Base-by-base conservation (phyloP, 305 asterid species). In the Rubia peregrina region DNA sequence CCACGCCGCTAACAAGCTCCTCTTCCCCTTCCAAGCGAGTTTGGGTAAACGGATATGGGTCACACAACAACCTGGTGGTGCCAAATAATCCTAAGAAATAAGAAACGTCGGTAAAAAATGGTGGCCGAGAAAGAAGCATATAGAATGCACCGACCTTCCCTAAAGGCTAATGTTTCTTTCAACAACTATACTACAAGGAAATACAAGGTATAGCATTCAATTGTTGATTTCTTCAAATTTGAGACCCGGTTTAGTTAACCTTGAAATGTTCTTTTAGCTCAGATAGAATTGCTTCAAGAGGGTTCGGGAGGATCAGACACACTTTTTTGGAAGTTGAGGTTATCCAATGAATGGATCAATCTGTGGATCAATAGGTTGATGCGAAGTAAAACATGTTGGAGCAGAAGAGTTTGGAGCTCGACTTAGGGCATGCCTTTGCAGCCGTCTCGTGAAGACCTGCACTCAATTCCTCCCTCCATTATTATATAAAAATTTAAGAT, bases 251-350 rank as follows among this genome's bases (percentile, higher is more conserved):
- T 33, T 36, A 51, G 4, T 56, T 16, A 48, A 48, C 7, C 30
- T 51, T 0, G 30, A 33, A 41, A 33, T 51, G 56, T 16, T 26
- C 72, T 66, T 3, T 36, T 78, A 93, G 98, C 91, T 93, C 63
- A 83, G 96, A 78, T 94, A 93, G 72, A 93, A 86, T 80, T 93
- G 98, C 77, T 85, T 84, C 82, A 85, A 75, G 82, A 88, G 97
- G 80, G 87, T 89, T 48, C 89, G 90, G 38, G 89, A 89, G 80
- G 91, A 89, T 83, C 85, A 94, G 63, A 69, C 78, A 68, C 89
- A 21, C 83, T 93, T 86, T 91, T 93, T 67, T 93, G 98, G 96
- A 84, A 84, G 72, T 73, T 84, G 81, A 89, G 96, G 75, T 82
- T 81, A 67, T 76, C 93, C 63, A 76, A 82, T 51, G 55, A 76